A percentile compares a stretch with the other conserved stretches of the same genome.
These are phyloP conservation scores for Oryza meyeriana DNA, from an alignment of 176 grass and related monocot genomes.

Conservation along the genomic window DNA sequence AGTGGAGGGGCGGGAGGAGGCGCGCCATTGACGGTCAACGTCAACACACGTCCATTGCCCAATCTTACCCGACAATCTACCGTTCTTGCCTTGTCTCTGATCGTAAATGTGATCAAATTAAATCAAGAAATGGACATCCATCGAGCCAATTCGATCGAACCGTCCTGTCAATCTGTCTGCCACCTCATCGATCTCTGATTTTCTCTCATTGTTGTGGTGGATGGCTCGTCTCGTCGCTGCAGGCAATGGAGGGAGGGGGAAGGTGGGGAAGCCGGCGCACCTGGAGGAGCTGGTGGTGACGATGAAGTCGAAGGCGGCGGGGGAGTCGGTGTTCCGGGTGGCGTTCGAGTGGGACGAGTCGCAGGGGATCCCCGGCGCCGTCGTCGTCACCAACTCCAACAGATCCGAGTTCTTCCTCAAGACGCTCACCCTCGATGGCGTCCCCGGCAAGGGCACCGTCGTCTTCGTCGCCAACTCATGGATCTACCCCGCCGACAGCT, in stretches of 20 bases:
- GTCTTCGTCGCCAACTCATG: conserved; percentile 92
- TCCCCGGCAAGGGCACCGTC: conserved; percentile 57
- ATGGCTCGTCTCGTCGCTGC: not conserved
- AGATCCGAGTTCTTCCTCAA: conserved; percentile 66
- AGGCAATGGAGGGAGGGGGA: conserved; percentile 53
- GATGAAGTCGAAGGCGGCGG: conserved; percentile 33
- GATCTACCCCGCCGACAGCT: conserved; percentile 47
- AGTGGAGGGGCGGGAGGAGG: not conserved
- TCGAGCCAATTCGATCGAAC: not conserved
- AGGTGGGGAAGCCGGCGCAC: conserved; percentile 45
- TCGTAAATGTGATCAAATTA: not conserved
- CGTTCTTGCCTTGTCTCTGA: too few relatives aligned
- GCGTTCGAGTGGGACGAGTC: conserved; percentile 71
- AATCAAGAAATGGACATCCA: not conserved
- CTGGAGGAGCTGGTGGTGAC: conserved; percentile 52
- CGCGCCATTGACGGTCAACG: not conserved
- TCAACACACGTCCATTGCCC: not conserved
- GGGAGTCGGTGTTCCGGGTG: conserved; percentile 52
- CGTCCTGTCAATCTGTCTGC: not conserved
- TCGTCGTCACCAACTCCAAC: conserved; percentile 67
- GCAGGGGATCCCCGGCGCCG: conserved; percentile 70
- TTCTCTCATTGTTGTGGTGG: not conserved
- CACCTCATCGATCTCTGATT: not conserved
- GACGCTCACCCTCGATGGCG: conserved; percentile 59
- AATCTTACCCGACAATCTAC: not conserved